Base-by-base conservation (phyloP, 805 yeast genomes). In the Teunomyces panamensis region DNA sequence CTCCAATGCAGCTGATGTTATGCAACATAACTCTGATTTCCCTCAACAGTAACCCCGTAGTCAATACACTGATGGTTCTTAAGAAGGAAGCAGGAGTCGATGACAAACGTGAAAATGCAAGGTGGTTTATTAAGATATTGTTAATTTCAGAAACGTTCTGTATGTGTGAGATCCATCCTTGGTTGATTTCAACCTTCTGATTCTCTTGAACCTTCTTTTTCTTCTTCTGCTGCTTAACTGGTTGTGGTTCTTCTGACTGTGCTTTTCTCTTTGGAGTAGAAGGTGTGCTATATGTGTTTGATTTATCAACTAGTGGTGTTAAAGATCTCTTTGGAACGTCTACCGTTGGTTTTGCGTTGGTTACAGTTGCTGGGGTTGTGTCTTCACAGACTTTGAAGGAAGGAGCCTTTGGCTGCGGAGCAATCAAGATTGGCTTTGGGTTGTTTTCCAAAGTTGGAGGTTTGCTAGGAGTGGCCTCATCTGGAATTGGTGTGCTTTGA, bases 41-140 rank as follows among this genome's bases (percentile, higher is more conserved):
- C 28, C 69, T 64, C 30, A 74, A 67, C 4, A 77, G 56, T 39
- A 85, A 59, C 5, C 67, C 63, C 5, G 79, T 70, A 3, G 85
- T 79, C 6, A 69, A 71, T 1, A 78, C 79, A 60, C 83, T 80
- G 20, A 88, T 83, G n/a, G 79, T 72, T 43, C 77, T 80, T 48
- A 92, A 70, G 39, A 78, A 77, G 6, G 87, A 77, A n/a, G 92
- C 74, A 5, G 98, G 97, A 0, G 96, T 88, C 34, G 94, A 91
- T 20, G 90, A 80, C 17, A 89, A 76, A 49, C 96, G 79, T 4
- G 97, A 87, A 67, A 87, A 94, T 11, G 98, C 97, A 49, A 92
- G 73, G 64, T 89, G 94, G 61, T 94, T 94, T 41, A 83, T 77
- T 43, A 90, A 70, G 9, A 89, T 77, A 62, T 85, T 84, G 45